Evolutionary conservation across 2,329 filamentous ascomycete genomes (phyloP), one percentile per base, ranked within the genome.

Genomic region (Penicillium crustosum): DNA sequence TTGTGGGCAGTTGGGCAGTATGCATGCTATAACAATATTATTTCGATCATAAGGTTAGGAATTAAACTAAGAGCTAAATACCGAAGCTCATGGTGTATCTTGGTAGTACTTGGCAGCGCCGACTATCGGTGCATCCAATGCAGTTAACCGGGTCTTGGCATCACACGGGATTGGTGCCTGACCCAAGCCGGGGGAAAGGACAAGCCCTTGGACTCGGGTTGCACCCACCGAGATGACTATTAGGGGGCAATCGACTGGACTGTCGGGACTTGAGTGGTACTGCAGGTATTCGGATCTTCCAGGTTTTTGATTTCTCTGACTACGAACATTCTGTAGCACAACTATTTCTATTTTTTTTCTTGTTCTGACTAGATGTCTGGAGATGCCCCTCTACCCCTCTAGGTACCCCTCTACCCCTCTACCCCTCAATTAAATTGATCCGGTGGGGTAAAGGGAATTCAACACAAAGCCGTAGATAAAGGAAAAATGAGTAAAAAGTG

Each of bases 401-500:
- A 35, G 25, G 4, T 25, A 31, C 41, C 23, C 23, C 25, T 45
- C 17, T 43, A 35, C 29, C 50, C 41, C 29, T 53, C 50, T 47
- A 31, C 48, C 53, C 53, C 53, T 57, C 49, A 35, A 8, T 51
- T 39, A 8, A n/a, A 36, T 39, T 17, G 8, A 45, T 45, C 29
- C 39, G n/a, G 44, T 44, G 53, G 54, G 52, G 42, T 38, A 38
- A 31, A 31, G 19, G 19, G 5, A 33, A 15, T 33, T 33, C 5
- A 13, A 15, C 31, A 3, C 17, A 9, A 19, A 9, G 4, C 21
- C 3, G 4, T 35, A 52, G 55, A 57, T 57, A 57, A 57, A 53
- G 55, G 29, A 17, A 29, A 3, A 17, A 50, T 59, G 57, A 52
- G 53, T 59, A 49, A 59, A 57, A 48, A 10, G 53, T 35, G 53